Percentiles rank a stretch among this genome's conserved stretches.
phyloP scores from a whole-genome alignment of 129 eudicot species.

The Pulicaria dysenterica region DNA sequence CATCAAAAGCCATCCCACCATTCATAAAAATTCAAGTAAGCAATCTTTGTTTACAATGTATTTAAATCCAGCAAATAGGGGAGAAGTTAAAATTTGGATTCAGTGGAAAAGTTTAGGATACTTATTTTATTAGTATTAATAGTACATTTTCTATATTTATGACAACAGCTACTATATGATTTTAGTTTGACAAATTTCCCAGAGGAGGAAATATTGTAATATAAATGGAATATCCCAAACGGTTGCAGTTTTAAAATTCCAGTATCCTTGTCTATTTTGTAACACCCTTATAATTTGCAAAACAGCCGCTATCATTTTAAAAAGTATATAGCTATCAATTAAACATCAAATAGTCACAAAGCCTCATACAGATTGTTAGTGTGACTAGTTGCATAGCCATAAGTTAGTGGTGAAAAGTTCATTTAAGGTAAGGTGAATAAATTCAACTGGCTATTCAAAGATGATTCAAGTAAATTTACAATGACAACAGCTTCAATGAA shows the following conservation, averaged over 20 bases:
- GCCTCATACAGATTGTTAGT: neutral
- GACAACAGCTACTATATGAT: neutral
- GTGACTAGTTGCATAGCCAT: no score
- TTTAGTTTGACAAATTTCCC: neutral
- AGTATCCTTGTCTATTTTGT: neutral
- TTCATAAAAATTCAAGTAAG: neutral
- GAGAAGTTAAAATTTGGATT: neutral
- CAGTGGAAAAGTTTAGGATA: neutral
- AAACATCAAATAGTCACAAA: neutral
- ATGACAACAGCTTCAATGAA: no score
- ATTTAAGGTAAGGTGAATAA: conserved; percentile 7
- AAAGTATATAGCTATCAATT: neutral
- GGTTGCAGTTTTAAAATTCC: neutral
- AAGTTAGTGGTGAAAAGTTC: neutral
- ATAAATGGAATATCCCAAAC: neutral
- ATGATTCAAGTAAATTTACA: no score
- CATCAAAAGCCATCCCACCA: no score
- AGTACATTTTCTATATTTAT: no score
- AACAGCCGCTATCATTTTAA: neutral
- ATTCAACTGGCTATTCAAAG: no score
- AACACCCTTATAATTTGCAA: neutral
- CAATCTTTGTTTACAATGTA: neutral
- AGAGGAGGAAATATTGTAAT: neutral
- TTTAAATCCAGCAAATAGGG: neutral
- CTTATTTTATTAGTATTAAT: no score